These are phyloP conservation scores for Neurospora sp. DNA, from an alignment of 495 filamentous ascomycete species.

Conservation along the genomic window DNA sequence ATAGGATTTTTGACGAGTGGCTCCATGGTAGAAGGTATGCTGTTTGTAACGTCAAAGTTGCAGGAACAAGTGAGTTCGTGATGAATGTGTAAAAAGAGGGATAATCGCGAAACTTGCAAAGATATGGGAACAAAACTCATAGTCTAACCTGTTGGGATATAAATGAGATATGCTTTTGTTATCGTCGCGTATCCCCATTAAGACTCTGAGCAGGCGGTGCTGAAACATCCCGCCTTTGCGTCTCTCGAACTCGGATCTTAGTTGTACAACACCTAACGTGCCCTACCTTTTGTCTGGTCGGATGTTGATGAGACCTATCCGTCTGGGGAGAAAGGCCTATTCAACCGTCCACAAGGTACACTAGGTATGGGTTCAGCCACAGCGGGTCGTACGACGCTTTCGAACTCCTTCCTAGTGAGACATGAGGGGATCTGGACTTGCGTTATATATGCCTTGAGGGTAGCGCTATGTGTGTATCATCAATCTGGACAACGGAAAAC, in stretches of 20 bases:
- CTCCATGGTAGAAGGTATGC: not conserved
- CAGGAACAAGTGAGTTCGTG: not conserved
- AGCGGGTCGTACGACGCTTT: not conserved
- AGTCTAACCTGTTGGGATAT: not conserved
- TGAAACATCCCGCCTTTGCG: not conserved
- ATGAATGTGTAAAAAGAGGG: not conserved
- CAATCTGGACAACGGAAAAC: not conserved
- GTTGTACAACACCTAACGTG: not conserved
- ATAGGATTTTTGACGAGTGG: not conserved
- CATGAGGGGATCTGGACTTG: not conserved
- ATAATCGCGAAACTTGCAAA: not conserved
- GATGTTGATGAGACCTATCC: not conserved
- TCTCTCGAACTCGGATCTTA: not conserved
- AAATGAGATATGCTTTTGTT: not conserved
- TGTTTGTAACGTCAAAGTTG: not conserved
- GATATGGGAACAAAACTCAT: no score
- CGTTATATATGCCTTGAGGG: not conserved
- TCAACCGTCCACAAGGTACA: not conserved
- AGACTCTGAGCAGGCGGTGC: not conserved
- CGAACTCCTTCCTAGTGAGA: not conserved
- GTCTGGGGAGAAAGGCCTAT: not conserved
- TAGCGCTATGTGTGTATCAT: not conserved
- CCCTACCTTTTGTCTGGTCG: not conserved
- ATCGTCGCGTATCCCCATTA: not conserved
- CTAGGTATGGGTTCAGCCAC: not conserved